These are phyloP conservation scores for Cercospora citrullina DNA, from an alignment of 2,329 filamentous ascomycete genomes.

Conservation along the genomic window DNA sequence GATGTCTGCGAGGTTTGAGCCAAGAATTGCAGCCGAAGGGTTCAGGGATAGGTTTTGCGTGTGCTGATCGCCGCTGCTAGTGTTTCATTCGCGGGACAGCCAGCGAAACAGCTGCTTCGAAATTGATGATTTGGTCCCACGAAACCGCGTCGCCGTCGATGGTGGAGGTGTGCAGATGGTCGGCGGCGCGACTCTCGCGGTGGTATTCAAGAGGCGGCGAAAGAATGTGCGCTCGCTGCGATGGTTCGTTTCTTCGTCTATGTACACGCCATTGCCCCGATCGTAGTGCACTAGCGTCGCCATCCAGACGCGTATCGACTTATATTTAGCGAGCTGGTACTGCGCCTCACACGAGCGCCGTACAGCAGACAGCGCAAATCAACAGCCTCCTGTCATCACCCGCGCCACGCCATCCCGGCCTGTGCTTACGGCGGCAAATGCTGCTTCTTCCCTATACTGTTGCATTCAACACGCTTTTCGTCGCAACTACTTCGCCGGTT, in stretches of 20 bases:
- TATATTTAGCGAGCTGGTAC: conserved; percentile 5
- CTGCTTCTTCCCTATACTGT: not conserved
- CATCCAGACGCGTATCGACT: conserved; percentile 1
- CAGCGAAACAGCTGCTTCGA: conserved; percentile 5
- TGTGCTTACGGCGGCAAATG: conserved; percentile 3
- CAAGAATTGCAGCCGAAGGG: conserved; percentile 3
- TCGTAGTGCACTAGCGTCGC: not conserved
- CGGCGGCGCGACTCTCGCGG: not conserved
- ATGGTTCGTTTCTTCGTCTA: not conserved
- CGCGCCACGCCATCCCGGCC: conserved; percentile 1
- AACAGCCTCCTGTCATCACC: not conserved
- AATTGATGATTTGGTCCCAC: conserved; percentile 5
- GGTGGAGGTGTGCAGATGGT: not conserved
- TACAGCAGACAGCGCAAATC: not conserved
- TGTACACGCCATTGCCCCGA: not conserved
- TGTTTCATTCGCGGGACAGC: conserved; percentile 7
- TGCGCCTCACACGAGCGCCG: not conserved
- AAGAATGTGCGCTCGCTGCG: not conserved
- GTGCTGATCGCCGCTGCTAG: conserved; percentile 11
- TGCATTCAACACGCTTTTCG: not conserved
- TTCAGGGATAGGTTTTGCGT: conserved; percentile 5
- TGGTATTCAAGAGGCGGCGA: not conserved
- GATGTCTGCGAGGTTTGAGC: not conserved
- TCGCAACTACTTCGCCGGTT: not conserved
- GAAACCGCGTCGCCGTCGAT: not conserved